phyloP scores from a whole-genome alignment of 441 rosid genomes.

The Erodium trifolium region DNA sequence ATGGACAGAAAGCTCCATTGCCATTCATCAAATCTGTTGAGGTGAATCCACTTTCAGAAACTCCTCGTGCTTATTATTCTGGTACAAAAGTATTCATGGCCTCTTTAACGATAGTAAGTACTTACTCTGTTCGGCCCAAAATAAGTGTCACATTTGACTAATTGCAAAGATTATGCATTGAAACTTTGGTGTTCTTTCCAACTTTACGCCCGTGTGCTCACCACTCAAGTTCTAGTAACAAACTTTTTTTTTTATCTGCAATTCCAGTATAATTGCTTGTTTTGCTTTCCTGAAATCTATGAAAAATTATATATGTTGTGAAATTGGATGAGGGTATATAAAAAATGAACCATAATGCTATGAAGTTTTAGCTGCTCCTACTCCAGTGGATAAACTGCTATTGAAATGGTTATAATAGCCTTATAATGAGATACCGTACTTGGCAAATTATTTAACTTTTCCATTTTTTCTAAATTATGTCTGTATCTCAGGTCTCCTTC shows the following conservation, averaged over 20 bases:
- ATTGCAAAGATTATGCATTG: background rate
- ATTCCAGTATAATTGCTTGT: too few relatives aligned
- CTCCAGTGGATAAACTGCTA: too few relatives aligned
- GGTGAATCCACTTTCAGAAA: slow-evolving; percentile 33
- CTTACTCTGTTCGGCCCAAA: background rate
- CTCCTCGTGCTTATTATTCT: background rate
- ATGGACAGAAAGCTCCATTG: slow-evolving; percentile 59
- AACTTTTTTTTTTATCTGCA: too few relatives aligned
- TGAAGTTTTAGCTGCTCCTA: too few relatives aligned
- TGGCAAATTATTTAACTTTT: slow-evolving; percentile 4
- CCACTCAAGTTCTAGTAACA: background rate
- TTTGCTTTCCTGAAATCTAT: too few relatives aligned
- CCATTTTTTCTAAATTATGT: background rate
- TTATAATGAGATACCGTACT: too few relatives aligned
- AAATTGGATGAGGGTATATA: too few relatives aligned
- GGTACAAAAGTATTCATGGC: background rate
- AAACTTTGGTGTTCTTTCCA: too few relatives aligned
- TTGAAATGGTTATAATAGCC: too few relatives aligned
- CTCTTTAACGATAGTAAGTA: background rate
- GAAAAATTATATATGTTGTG: too few relatives aligned
- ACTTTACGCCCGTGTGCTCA: background rate
- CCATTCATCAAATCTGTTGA: slow-evolving; percentile 72
- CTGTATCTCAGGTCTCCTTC: slow-evolving; percentile 54
- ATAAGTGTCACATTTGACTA: background rate
- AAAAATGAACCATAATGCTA: too few relatives aligned